Evolutionary conservation across 768 basidiomycete species (phyloP).

Genomic region (Suillus lakei): DNA sequence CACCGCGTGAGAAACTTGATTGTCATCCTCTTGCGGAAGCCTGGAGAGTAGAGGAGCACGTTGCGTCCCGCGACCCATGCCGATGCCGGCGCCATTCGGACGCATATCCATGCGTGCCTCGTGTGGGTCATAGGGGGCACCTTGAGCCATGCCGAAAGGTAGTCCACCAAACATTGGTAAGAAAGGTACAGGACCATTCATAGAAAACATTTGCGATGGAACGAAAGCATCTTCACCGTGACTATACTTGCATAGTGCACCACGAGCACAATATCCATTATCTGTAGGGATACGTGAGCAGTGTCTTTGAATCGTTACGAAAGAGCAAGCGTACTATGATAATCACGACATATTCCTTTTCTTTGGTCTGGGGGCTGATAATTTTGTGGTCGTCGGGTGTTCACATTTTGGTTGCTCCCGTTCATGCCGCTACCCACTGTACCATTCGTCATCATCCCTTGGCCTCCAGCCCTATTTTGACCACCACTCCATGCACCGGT

Average conservation of each 20-base stretch:
- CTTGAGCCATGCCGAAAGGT: conserved; percentile 56
- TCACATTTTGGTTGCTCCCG: conserved; percentile 29
- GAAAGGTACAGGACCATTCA: conserved; percentile 62
- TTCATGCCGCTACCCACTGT: conserved; percentile 29
- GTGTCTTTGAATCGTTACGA: conserved; percentile 9
- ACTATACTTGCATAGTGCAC: conserved; percentile 88
- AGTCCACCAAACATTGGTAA: conserved; percentile 72
- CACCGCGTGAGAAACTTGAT: conserved; percentile 40
- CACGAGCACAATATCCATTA: conserved; percentile 89
- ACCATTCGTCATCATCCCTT: conserved; percentile 24
- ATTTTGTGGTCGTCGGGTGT: conserved; percentile 55
- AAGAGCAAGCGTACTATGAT: conserved; percentile 72
- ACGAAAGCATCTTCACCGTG: conserved; percentile 90
- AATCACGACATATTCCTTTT: conserved; percentile 86
- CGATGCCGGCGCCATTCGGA: conserved; percentile 42
- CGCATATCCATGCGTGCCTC: conserved; percentile 84
- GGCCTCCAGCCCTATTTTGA: conserved; percentile 31
- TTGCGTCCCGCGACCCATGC: conserved; percentile 38
- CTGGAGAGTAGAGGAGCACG: conserved; percentile 65
- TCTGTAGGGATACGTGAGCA: conserved; percentile 51
- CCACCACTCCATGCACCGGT: conserved; percentile 48
- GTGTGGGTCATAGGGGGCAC: conserved; percentile 74
- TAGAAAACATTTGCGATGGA: conserved; percentile 68
- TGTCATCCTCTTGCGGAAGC: conserved; percentile 56
- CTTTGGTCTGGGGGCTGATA: conserved; percentile 77